These are phyloP conservation scores for Podochytrium sp. DNA, from an alignment of 192 early-diverging fungal genomes.

Conservation along the genomic window DNA sequence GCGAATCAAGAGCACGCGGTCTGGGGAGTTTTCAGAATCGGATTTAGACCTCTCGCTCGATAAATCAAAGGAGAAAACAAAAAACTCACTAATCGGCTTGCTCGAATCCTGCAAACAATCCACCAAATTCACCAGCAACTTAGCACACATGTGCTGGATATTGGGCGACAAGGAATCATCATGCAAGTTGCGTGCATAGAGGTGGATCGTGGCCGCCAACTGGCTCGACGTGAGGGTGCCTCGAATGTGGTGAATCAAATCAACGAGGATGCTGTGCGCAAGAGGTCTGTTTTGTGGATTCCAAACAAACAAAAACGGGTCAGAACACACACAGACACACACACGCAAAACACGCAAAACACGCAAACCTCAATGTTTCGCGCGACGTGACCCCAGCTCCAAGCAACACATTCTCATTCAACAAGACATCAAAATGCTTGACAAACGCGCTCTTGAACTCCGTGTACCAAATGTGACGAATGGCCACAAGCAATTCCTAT, in stretches of 20 bases:
- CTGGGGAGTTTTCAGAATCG: too few relatives aligned
- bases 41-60: too few relatives aligned
- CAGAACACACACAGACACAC: not conserved
- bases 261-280: conserved; percentile 93
- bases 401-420: conserved; percentile 93
- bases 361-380: conserved; percentile 78
- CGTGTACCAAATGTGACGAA: conserved; percentile 91
- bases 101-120: conserved; percentile 53
- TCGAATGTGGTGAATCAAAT: conserved; percentile 95
- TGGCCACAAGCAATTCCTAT: conserved; percentile 91
- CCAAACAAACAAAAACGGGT: not conserved
- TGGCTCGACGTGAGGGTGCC: conserved; percentile 80
- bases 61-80: too few relatives aligned
- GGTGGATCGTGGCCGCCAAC: conserved; percentile 81
- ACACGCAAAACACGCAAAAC: too few relatives aligned
- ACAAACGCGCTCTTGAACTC: conserved; percentile 90
- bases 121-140: conserved; percentile 87
- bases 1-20: conserved; percentile 51
- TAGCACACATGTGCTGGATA: conserved; percentile 97
- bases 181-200: conserved; percentile 91
- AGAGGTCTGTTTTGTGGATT: conserved; percentile 65
- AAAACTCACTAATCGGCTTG: conserved; percentile 21
- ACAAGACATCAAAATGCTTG: conserved; percentile 85
- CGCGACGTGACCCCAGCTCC: conserved; percentile 91
- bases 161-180: conserved; percentile 87